Percentiles rank a stretch among this genome's conserved stretches.
Conservation (phyloP, 306 rosid genomes). For the Elaeagnus macrophylla region DNA sequence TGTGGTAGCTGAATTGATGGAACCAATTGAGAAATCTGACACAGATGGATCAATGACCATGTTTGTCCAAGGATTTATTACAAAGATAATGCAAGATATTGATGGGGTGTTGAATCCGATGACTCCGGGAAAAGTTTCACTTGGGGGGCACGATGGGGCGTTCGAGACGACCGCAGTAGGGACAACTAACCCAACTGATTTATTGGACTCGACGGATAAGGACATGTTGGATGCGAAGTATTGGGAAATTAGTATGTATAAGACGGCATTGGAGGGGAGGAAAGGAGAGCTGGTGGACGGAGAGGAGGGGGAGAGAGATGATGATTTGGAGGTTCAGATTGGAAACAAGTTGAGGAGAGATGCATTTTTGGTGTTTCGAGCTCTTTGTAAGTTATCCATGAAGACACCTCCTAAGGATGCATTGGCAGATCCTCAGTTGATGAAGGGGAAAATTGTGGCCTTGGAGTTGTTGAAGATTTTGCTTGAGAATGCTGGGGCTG, state of each 20-base stretch:
- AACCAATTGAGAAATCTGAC: conserved; percentile 70
- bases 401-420: conserved; percentile 97
- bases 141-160: conserved; percentile 87
- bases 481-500: conserved; percentile 98
- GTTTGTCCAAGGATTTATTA: conserved; percentile 95
- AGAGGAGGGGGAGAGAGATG: conserved; percentile 86
- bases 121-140: conserved; percentile 48
- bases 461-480: conserved; percentile 88
- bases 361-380: conserved; percentile 91
- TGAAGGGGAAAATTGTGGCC: conserved; percentile 98
- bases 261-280: conserved; percentile 95
- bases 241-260: conserved; percentile 99
- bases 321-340: conserved; percentile 97
- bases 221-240: conserved; percentile 99
- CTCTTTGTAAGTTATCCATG: conserved; percentile 94
- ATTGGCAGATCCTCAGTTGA: conserved; percentile 63
- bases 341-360: conserved; percentile 95
- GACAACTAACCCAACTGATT: conserved; percentile 90
- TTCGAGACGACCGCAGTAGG: conserved; percentile 89
- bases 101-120: conserved; percentile 85
- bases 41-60: conserved; percentile 60
- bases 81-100: conserved; percentile 90
- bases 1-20: conserved; percentile 92
- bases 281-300: conserved; percentile 91
- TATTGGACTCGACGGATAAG: conserved; percentile 94